Base-by-base conservation (phyloP, 495 filamentous ascomycete species). In the Rostrohypoxylon terebratum region DNA sequence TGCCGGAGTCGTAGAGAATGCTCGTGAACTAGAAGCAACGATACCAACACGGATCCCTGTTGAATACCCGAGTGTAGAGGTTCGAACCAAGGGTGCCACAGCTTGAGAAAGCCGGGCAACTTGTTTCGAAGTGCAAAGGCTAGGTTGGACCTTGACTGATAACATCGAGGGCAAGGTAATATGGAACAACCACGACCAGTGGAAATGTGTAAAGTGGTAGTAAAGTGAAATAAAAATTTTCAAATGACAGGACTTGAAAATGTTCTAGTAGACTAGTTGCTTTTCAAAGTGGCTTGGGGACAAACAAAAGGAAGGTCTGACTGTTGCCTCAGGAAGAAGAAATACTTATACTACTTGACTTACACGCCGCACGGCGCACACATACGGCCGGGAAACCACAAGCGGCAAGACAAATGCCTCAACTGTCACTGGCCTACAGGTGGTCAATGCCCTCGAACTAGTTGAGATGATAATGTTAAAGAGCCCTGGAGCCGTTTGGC, bases 1-100 rank as follows among this genome's bases (percentile, higher is more conserved):
- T 57, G 63, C 40, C 0, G 74, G 74, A 21, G 82, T 84, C 6
- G 82, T 84, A 8, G 84, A 83, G 70, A 86, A 86, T 44, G 76
- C 61, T 36, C 76, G 75, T 14, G 72, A 66, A 51, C 64, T 44
- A 18, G 65, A 75, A 16, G 72, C 62, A 45, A 75, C 59, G 28
- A 75, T 55, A 13, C 71, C 75, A 23, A 74, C 44, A 28, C 77
- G 77, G 21, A 78, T 64, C 4, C 76, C 75, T 4, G 72, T 69
- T 7, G 79, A 63, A 44, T 71, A 78, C 10, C 67, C 73, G 25
- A 79, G 38, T 4, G 67, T 51, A 53, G 66, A 68, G 0, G 66
- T 40, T 13, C 68, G 68, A 59, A 70, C 66, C n/a, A 77, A 58
- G 11, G 74, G 74, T 38, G 63, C 54, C 23, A 80, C 53, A 14